These are phyloP conservation scores for Castanopsis chinensis DNA, from an alignment of 306 rosid species.

Conservation along the genomic window DNA sequence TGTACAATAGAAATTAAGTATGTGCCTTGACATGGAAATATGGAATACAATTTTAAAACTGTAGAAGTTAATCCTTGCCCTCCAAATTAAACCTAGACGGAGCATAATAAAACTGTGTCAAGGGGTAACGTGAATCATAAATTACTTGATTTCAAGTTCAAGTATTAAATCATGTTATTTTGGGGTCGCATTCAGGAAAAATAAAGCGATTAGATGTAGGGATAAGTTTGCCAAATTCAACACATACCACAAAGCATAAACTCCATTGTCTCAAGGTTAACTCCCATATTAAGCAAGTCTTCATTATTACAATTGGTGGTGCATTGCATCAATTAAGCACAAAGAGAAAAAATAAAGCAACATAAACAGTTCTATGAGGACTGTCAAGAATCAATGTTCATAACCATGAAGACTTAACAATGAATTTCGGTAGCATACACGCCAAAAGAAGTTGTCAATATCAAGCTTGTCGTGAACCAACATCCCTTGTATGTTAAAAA, in stretches of 20 bases:
- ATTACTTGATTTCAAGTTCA: neutral
- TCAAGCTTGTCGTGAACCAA: no score
- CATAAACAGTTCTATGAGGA: neutral
- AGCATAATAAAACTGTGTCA: neutral
- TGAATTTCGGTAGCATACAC: no score
- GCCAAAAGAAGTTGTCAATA: no score
- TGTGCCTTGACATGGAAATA: no score
- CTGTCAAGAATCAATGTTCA: no score
- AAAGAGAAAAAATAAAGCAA: neutral
- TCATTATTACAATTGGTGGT: conserved; percentile 1
- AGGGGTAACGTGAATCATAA: neutral
- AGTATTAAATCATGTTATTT: neutral
- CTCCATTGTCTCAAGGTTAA: conserved; percentile 17
- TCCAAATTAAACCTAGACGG: neutral
- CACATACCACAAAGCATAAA: conserved; percentile 5
- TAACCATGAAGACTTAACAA: no score
- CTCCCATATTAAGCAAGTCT: conserved; percentile 39
- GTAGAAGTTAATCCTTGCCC: neutral
- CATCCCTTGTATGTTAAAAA: no score
- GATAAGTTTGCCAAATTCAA: neutral
- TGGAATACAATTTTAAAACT: no score
- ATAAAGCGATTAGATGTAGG: neutral
- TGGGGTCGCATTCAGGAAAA: neutral
- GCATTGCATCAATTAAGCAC: neutral
- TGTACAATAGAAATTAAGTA: no score